phyloP scores from a whole-genome alignment of 1,284 basidiomycete genomes.

The Coriolopsis trogii region DNA sequence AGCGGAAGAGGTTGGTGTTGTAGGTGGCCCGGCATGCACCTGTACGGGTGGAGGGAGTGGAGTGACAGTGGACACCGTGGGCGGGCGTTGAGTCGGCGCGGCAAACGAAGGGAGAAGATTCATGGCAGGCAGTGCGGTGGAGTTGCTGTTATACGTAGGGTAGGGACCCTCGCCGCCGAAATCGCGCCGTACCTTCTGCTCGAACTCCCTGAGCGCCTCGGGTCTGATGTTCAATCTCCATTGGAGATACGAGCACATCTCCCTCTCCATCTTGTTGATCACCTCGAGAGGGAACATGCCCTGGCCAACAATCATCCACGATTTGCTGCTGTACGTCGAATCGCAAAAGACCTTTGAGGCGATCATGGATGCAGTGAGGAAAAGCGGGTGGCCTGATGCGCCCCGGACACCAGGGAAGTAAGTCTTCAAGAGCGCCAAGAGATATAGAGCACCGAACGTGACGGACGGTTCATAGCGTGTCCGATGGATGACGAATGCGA shows the following conservation, averaged over 20 bases:
- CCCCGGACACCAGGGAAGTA: conserved; percentile 91
- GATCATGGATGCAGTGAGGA: conserved; percentile 94
- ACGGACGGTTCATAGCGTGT: conserved; percentile 83
- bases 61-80: no score
- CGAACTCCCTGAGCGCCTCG: conserved; percentile 64
- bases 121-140: no score
- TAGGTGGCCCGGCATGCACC: no score
- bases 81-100: no score
- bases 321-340: conserved; percentile 95
- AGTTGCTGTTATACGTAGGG: neutral
- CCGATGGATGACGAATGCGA: conserved; percentile 88
- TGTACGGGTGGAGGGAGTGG: no score
- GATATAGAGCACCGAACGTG: conserved; percentile 83
- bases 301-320: conserved; percentile 94
- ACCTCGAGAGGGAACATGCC: conserved; percentile 88
- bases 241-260: conserved; percentile 90
- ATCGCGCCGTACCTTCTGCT: conserved; percentile 49
- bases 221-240: conserved; percentile 85
- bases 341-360: conserved; percentile 90
- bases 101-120: no score
- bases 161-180: neutral
- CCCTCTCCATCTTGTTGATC: conserved; percentile 95
- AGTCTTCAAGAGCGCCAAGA: conserved; percentile 85
- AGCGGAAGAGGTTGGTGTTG: no score
- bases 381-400: conserved; percentile 88